phyloP scores from a whole-genome alignment of 2,329 filamentous ascomycete species.

The Elsinoe australis region DNA sequence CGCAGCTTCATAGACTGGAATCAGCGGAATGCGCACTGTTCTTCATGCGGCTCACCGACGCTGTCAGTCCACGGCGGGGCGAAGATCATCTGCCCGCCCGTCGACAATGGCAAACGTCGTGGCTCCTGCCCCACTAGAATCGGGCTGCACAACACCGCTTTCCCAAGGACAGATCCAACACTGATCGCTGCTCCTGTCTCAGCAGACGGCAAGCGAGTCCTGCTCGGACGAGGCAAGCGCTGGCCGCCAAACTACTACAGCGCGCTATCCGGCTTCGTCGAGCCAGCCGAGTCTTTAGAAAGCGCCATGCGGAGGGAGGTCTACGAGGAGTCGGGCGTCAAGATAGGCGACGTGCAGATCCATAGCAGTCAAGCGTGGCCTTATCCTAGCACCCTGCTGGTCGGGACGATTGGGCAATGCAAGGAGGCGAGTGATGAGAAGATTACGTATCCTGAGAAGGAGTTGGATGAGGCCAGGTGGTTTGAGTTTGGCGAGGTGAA shows the following conservation, averaged over 20 bases:
- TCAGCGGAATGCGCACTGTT: conserved; percentile 21
- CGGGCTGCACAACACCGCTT: conserved; percentile 23
- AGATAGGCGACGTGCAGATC: conserved; percentile 67
- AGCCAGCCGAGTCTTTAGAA: conserved; percentile 77
- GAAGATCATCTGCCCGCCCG: conserved; percentile 23
- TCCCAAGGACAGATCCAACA: conserved; percentile 23
- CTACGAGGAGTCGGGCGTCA: conserved; percentile 77
- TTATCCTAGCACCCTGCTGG: conserved; percentile 78
- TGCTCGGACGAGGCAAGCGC: conserved; percentile 22
- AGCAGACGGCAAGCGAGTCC: conserved; percentile 21
- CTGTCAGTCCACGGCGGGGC: conserved; percentile 22
- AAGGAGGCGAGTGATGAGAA: conserved; percentile 20
- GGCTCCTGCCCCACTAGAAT: conserved; percentile 22
- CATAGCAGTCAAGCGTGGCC: conserved; percentile 85
- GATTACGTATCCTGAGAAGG: conserved; percentile 24
- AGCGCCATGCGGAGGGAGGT: conserved; percentile 77
- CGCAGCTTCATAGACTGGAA: conserved; percentile 23
- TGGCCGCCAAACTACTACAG: conserved; percentile 25
- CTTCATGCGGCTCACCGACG: conserved; percentile 22
- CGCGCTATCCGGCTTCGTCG: conserved; percentile 57
- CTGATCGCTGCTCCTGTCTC: conserved; percentile 23
- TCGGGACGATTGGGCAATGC: conserved; percentile 40
- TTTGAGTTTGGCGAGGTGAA: conserved; percentile 23
- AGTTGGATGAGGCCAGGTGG: conserved; percentile 24
- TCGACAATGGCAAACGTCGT: conserved; percentile 21